phyloP scores from a whole-genome alignment of 2,329 filamentous ascomycete genomes.

The Rutstroemia sp. region DNA sequence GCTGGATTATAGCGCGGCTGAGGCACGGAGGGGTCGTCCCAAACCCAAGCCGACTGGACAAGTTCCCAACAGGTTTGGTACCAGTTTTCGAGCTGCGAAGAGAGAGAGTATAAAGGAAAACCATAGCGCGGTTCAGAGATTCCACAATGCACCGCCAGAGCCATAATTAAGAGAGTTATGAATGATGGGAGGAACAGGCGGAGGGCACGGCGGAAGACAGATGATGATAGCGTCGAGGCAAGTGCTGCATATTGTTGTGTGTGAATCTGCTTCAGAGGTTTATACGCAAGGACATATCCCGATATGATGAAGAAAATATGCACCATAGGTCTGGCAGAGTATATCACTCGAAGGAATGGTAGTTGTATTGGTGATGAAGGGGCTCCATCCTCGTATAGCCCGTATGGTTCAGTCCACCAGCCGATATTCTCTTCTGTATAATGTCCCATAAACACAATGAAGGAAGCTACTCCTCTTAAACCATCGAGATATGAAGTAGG shows the following conservation, averaged over 20 bases:
- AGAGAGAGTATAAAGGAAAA: conserved; percentile 29
- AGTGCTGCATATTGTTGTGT: conserved; percentile 32
- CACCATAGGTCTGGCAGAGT: conserved; percentile 42
- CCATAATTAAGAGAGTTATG: conserved; percentile 37
- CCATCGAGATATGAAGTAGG: conserved; percentile 40
- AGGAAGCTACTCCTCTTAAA: conserved; percentile 41
- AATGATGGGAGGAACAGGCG: conserved; percentile 40
- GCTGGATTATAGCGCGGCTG: conserved; percentile 24
- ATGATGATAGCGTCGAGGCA: conserved; percentile 37
- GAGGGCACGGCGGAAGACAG: conserved; percentile 40
- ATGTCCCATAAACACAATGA: conserved; percentile 42
- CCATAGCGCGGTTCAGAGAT: conserved; percentile 40
- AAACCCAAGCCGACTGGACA: conserved; percentile 19
- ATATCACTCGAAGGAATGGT: conserved; percentile 37
- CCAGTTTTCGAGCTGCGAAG: conserved; percentile 34
- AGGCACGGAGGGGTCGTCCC: conserved; percentile 14
- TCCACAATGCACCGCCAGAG: conserved; percentile 37
- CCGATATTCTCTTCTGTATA: conserved; percentile 36
- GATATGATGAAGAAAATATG: conserved; percentile 46
- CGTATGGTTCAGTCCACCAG: conserved; percentile 29
- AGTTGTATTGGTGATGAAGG: conserved; percentile 37
- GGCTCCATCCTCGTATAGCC: conserved; percentile 26
- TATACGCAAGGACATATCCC: conserved; percentile 40
- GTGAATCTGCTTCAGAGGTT: conserved; percentile 37
- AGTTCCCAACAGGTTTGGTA: conserved; percentile 35